Conservation (phyloP, 305 asterid genomes). For the Andrographis paniculata region DNA sequence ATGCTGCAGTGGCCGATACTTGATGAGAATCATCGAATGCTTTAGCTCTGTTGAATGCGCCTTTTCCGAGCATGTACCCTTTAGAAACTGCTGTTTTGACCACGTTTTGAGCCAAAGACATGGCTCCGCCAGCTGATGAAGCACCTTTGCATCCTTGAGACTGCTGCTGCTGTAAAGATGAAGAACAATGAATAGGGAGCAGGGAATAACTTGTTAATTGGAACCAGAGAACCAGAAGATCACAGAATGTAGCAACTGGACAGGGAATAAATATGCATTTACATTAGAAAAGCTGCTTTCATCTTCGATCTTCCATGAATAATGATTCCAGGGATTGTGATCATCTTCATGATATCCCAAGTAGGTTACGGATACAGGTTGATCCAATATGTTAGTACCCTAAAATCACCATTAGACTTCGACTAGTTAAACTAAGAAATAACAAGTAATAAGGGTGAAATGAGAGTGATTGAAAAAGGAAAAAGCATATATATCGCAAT, state of each 20-base stretch:
- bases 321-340: slow-evolving; percentile 31
- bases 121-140: slow-evolving; percentile 81
- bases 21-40: slow-evolving; percentile 82
- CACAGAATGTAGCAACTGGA: slow-evolving; percentile 2
- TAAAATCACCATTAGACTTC: slow-evolving; percentile 14
- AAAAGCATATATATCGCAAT: too few species aligned
- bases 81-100: slow-evolving; percentile 67
- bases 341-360: slow-evolving; percentile 57
- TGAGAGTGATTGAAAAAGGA: not conserved
- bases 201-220: not conserved
- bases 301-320: slow-evolving; percentile 47
- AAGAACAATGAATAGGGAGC: not conserved
- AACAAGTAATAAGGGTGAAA: not conserved
- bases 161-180: slow-evolving; percentile 21
- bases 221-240: too few species aligned
- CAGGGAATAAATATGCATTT: slow-evolving; percentile 11
- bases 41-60: slow-evolving; percentile 70
- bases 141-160: slow-evolving; percentile 28
- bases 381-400: slow-evolving; percentile 77
- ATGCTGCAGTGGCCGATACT: slow-evolving; percentile 81
- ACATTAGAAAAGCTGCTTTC: slow-evolving; percentile 38
- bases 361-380: slow-evolving; percentile 58
- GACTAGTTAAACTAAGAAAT: not conserved
- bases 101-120: slow-evolving; percentile 72
- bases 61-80: slow-evolving; percentile 81